Conservation (phyloP, 768 basidiomycete species). For the Gyrodon lividus region DNA sequence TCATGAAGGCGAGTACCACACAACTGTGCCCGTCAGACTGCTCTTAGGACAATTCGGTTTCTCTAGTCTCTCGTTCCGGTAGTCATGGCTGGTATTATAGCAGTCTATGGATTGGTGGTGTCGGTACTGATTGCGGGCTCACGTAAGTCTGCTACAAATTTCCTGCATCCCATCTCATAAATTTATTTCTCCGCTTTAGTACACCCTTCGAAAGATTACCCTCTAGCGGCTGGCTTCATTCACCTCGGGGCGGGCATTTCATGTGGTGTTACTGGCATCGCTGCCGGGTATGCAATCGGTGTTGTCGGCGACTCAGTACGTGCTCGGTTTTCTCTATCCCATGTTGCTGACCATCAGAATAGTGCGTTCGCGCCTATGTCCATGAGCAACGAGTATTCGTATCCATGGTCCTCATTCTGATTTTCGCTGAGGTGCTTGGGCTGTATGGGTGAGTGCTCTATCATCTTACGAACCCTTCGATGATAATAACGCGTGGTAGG, state of each 20-base stretch:
- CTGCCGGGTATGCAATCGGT: slow-evolving; percentile 95
- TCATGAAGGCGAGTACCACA: slow-evolving; percentile 79
- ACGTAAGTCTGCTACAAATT: slow-evolving; percentile 36
- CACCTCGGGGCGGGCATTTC: slow-evolving; percentile 92
- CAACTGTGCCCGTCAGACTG: not conserved
- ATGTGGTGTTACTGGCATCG: slow-evolving; percentile 87
- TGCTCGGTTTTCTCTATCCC: not conserved
- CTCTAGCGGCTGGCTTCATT: slow-evolving; percentile 83
- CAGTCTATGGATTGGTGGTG: slow-evolving; percentile 95
- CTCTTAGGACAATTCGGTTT: not conserved
- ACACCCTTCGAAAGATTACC: slow-evolving; percentile 61
- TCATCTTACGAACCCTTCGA: not conserved
- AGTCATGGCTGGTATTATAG: slow-evolving; percentile 98
- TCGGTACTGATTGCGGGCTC: slow-evolving; percentile 86
- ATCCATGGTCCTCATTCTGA: slow-evolving; percentile 94
- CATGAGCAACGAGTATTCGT: slow-evolving; percentile 92
- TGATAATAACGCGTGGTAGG: slow-evolving; percentile 32
- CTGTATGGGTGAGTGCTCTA: slow-evolving; percentile 66
- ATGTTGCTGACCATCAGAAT: slow-evolving; percentile 6
- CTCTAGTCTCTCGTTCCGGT: slow-evolving; percentile 89
- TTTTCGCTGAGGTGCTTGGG: slow-evolving; percentile 89
- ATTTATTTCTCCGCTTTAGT: slow-evolving; percentile 42
- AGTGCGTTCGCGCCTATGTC: slow-evolving; percentile 92
- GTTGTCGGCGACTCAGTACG: slow-evolving; percentile 90
- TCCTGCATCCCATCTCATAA: slow-evolving; percentile 11